Evolutionary conservation across 352 stramenopile species (phyloP).

Genomic region (Globisporangium perplexum): DNA sequence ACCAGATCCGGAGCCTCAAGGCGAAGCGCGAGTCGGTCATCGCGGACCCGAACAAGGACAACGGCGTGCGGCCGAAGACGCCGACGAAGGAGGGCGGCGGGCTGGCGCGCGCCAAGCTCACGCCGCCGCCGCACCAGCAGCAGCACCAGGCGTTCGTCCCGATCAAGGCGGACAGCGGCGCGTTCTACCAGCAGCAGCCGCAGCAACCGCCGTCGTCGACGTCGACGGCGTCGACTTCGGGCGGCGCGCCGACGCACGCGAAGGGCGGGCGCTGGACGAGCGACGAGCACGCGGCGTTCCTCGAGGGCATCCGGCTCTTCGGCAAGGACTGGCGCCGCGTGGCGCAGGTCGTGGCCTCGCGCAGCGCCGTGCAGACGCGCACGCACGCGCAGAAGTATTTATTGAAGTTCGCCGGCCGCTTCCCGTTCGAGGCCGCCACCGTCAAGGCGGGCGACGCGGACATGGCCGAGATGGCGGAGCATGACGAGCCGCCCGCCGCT

Average conservation of each 20-base stretch:
- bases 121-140: conserved; percentile 17
- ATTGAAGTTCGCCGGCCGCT: conserved; percentile 86
- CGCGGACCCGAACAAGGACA: conserved; percentile 83
- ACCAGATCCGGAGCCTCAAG: conserved; percentile 80
- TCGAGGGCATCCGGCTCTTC: conserved; percentile 83
- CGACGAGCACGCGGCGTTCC: conserved; percentile 81
- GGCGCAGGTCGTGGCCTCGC: conserved; percentile 74
- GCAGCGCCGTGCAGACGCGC: conserved; percentile 84
- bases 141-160: neutral
- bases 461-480: no score
- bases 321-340: conserved; percentile 85
- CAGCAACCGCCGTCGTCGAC: neutral
- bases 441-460: neutral
- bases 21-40: conserved; percentile 85
- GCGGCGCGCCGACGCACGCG: conserved; percentile 20
- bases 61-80: conserved; percentile 40
- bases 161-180: conserved; percentile 13
- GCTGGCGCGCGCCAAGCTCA: conserved; percentile 12
- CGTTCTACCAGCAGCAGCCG: neutral
- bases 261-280: conserved; percentile 87
- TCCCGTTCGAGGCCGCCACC: conserved; percentile 49
- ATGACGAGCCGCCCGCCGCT: no score
- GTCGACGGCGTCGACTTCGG: no score
- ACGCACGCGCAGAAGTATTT: conserved; percentile 92
- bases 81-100: conserved; percentile 8